Base-by-base conservation (phyloP, 1,139 yeast genomes). In the Chernovozyma sophiae-reginae region DNA sequence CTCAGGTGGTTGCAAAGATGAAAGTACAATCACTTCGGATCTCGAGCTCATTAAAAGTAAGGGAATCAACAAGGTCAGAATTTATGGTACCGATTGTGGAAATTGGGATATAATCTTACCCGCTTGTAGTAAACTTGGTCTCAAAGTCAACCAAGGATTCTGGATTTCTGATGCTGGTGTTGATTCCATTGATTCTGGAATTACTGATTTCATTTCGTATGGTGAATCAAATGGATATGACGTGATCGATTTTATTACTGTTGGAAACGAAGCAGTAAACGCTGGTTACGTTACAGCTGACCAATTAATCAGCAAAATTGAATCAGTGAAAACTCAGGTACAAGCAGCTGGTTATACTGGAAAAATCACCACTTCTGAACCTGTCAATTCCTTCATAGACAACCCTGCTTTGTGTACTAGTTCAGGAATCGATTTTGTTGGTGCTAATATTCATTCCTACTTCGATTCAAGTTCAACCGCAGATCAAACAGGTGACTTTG, bases 21-120 rank as follows among this genome's bases (percentile, higher is more conserved):
- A 69, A 25, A 64, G 52, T 39, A 55, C 73, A 8, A 85, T 89
- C 35, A 43, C 60, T 33, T 48, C 64, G n/a, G 96, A 89, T 55
- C 67, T 89, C 38, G 51, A 65, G 23, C 54, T 64, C 39, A 83
- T 89, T 49, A 52, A 60, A 28, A 56, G 74, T 38, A 80, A 79
- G 52, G 86, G 89, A 36, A 80, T 87, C 47, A 56, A 62, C 26
- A 71, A 72, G 36, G 62, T 89, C 40, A 79, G 97, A 65, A 60
- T 86, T 36, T 89, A 89, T 55, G 95, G 95, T 48, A 81, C 86
- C 39, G 96, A 89, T 57, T 89, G 97, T 66, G 69, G 77, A 54
- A 77, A 86, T 19, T 62, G 85, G 43, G 55, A 71, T 24, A 79
- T 83, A 3, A 79, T 87, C 29, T 72, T 80, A 48, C 86, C 92